Conservation (phyloP, 768 basidiomycete genomes). For the Boletus eberwhitei region DNA sequence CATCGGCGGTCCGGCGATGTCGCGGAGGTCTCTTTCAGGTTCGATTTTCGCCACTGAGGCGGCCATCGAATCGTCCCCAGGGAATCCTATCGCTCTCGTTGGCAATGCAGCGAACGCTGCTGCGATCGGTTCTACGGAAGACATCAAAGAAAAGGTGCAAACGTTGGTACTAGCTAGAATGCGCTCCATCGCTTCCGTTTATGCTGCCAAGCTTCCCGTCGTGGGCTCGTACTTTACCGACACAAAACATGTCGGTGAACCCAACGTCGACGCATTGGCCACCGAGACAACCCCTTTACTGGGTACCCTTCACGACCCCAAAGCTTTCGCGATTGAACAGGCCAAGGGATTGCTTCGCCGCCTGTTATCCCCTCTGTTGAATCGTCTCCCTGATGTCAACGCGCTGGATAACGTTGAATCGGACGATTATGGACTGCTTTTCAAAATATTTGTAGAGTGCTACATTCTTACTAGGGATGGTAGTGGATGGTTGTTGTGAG, state of each 20-base stretch:
- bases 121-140: neutral
- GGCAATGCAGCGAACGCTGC: neutral
- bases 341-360: conserved; percentile 17
- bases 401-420: conserved; percentile 15
- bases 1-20: neutral
- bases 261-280: neutral
- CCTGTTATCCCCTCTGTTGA: conserved; percentile 12
- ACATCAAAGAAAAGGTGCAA: conserved; percentile 2
- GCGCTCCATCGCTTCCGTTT: conserved; percentile 8
- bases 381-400: conserved; percentile 18
- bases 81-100: neutral
- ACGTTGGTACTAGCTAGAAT: neutral
- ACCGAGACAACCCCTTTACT: conserved; percentile 27
- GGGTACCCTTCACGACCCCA: conserved; percentile 20
- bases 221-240: conserved; percentile 21
- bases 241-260: conserved; percentile 1
- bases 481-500: conserved; percentile 23
- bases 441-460: conserved; percentile 15
- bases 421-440: neutral
- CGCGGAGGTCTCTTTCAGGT: neutral
- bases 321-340: conserved; percentile 18
- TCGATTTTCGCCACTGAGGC: neutral
- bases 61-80: neutral
- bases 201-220: conserved; percentile 19
- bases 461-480: conserved; percentile 25